Conservation (phyloP, 768 basidiomycete species). For the Russula vinacea region DNA sequence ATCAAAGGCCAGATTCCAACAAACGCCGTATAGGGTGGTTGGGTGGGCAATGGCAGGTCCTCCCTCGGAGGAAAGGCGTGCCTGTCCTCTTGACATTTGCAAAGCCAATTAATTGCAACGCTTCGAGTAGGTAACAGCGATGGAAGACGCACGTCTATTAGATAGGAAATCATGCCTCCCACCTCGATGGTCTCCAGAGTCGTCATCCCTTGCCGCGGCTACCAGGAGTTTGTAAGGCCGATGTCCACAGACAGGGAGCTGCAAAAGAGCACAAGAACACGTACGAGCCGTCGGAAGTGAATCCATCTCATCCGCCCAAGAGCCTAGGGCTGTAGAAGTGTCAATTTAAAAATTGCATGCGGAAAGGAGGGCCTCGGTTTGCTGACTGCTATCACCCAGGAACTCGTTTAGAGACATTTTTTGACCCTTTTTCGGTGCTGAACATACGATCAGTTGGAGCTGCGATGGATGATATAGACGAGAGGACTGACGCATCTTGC, state of each 20-base stretch:
- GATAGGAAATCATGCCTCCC: conserved; percentile 60
- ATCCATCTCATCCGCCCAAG: conserved; percentile 99
- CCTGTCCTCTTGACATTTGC: conserved; percentile 49
- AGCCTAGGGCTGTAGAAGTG: conserved; percentile 64
- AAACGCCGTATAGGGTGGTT: conserved; percentile 95
- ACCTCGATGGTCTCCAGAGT: conserved; percentile 51
- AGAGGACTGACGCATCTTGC: conserved; percentile 37
- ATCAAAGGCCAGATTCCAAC: conserved; percentile 93
- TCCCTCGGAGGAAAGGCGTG: conserved; percentile 63
- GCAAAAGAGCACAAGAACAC: conserved; percentile 37
- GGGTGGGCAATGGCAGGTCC: conserved; percentile 92
- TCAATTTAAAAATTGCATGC: conserved; percentile 23
- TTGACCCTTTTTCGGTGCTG: conserved; percentile 88
- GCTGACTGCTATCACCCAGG: conserved; percentile 79
- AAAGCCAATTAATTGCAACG: neutral
- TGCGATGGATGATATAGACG: neutral
- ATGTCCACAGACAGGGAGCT: neutral
- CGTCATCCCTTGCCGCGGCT: conserved; percentile 76
- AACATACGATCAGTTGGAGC: conserved; percentile 13
- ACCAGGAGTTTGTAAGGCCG: conserved; percentile 25
- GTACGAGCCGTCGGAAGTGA: conserved; percentile 87
- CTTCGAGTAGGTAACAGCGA: conserved; percentile 1
- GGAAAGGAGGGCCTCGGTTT: conserved; percentile 29
- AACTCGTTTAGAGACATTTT: conserved; percentile 94
- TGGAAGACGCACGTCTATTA: conserved; percentile 52